Conservation (phyloP, 352 stramenopile species). For the Phytophthora melonis region DNA sequence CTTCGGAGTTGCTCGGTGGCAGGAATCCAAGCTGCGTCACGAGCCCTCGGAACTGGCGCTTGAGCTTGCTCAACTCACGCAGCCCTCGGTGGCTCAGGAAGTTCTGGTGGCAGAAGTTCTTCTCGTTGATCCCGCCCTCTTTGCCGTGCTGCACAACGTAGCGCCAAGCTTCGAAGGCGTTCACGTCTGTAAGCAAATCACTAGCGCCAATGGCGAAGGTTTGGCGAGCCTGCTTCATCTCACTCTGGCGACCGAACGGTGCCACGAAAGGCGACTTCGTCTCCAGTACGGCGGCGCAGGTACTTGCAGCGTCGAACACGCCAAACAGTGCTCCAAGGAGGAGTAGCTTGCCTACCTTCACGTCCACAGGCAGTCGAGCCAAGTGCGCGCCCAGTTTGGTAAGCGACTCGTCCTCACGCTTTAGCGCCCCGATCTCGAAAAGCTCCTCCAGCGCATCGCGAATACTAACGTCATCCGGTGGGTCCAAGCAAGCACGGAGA, state of each 20-base stretch:
- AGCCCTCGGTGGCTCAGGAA: slow-evolving; percentile 72
- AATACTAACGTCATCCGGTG: slow-evolving; percentile 89
- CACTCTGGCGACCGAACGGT: slow-evolving; percentile 70
- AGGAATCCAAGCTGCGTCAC: slow-evolving; percentile 79
- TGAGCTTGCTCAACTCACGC: slow-evolving; percentile 75
- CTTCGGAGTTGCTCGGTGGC: not conserved
- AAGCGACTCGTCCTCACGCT: slow-evolving; percentile 69
- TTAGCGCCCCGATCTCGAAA: slow-evolving; percentile 89
- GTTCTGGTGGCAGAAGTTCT: slow-evolving; percentile 74
- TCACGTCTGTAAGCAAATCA: slow-evolving; percentile 82
- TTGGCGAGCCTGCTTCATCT: slow-evolving; percentile 73
- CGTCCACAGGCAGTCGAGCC: slow-evolving; percentile 95
- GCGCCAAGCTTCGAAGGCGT: slow-evolving; percentile 77
- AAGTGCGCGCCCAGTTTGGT: slow-evolving; percentile 95
- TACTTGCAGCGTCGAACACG: slow-evolving; percentile 80
- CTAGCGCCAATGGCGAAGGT: slow-evolving; percentile 67
- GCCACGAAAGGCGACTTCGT: slow-evolving; percentile 87
- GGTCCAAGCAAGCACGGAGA: slow-evolving; percentile 92
- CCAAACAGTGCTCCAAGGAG: slow-evolving; percentile 95
- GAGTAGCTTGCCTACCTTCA: slow-evolving; percentile 97
- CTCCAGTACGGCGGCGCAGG: slow-evolving; percentile 78
- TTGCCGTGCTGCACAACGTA: slow-evolving; percentile 36
- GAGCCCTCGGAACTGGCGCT: slow-evolving; percentile 76
- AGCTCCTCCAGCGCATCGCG: slow-evolving; percentile 93
- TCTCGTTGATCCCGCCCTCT: slow-evolving; percentile 41